Base-by-base conservation (phyloP, 306 rosid genomes). In the Malus domestica region DNA sequence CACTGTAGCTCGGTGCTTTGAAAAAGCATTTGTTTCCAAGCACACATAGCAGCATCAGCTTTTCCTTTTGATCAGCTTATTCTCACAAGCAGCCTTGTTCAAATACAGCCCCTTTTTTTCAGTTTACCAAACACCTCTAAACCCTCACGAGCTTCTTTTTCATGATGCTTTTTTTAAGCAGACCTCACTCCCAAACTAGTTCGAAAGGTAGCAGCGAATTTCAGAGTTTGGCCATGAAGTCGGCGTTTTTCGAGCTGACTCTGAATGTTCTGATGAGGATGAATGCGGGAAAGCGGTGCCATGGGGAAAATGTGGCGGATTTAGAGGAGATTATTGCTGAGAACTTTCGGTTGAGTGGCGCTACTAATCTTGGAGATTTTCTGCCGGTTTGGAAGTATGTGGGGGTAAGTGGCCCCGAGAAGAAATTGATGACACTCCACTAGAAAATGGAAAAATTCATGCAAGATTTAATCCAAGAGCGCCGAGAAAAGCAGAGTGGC, bases 211-310 rank as follows among this genome's bases (percentile, higher is more conserved):
- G 49, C 7, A 55, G 49, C 3, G n/a, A 73, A 23, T 64, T 71
- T 67, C 66, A 66, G n/a, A 29, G 49, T 4, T 65, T 82, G 4
- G 86, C 82, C 23, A 57, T 82, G 86, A 82, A 78, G 72, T 72
- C 78, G 1, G 46, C 57, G 35, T 73, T 85, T 35, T 85, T 82
- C 45, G 78, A 78, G 66, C 33, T 82, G 59, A 79, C 72, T 33
- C 83, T 85, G 3, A 85, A 82, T 58, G 61, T 85, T 32, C 46
- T 72, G 70, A 85, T 76, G 83, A 82, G 78, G 68, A 76, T 82
- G 88, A 79, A 82, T 18, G 84, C 76, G 1, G 85, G 83, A 32
- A 82, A 82, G 23, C 22, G 78, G 29, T 79, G 76, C 27, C 82
- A 68, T 30, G 86, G 80, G 42, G 80, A 75, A 11, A 16, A 46